Evolutionary conservation across 305 asterid genomes (phyloP).

Genomic region (Nicotiana rustica): DNA sequence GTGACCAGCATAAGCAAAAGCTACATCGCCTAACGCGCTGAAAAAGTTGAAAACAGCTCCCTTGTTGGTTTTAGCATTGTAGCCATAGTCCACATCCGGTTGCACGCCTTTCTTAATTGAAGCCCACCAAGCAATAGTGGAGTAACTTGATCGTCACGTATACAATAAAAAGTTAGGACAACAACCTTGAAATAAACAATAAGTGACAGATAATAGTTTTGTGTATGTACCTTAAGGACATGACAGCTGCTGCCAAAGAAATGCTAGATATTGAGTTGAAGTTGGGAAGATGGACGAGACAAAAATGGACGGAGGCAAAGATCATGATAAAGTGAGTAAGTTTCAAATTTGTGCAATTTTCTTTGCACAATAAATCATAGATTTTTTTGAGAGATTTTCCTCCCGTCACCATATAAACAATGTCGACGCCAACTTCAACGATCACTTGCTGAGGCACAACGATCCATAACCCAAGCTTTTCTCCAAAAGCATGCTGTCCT

Average conservation of each 20-base stretch:
- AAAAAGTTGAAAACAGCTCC: slow-evolving; percentile 46
- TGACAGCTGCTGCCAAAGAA: slow-evolving; percentile 61
- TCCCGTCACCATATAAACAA: slow-evolving; percentile 62
- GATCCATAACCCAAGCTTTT: slow-evolving; percentile 52
- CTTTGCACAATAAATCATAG: slow-evolving; percentile 40
- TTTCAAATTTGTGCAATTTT: slow-evolving; percentile 40
- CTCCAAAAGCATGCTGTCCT: slow-evolving; percentile 61
- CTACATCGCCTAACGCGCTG: slow-evolving; percentile 45
- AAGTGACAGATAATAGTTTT: too few relatives aligned
- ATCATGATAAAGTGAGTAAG: slow-evolving; percentile 52
- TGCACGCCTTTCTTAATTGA: slow-evolving; percentile 49
- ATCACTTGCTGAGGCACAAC: slow-evolving; percentile 60
- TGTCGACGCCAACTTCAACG: slow-evolving; percentile 58
- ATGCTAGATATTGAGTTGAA: slow-evolving; percentile 53
- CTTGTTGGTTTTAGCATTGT: slow-evolving; percentile 31
- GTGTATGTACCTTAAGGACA: slow-evolving; percentile 43
- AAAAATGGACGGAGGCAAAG: slow-evolving; percentile 53
- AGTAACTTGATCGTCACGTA: slow-evolving; percentile 45
- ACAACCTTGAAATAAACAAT: too few relatives aligned
- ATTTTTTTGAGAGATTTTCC: slow-evolving; percentile 54
- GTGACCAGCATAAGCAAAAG: slow-evolving; percentile 53
- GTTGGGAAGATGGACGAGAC: slow-evolving; percentile 43
- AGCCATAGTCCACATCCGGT: slow-evolving; percentile 44
- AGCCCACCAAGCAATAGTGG: slow-evolving; percentile 58
- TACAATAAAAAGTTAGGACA: too few relatives aligned